phyloP scores from a whole-genome alignment of 148 eudicot genomes.

The Amaranthus palmeri region DNA sequence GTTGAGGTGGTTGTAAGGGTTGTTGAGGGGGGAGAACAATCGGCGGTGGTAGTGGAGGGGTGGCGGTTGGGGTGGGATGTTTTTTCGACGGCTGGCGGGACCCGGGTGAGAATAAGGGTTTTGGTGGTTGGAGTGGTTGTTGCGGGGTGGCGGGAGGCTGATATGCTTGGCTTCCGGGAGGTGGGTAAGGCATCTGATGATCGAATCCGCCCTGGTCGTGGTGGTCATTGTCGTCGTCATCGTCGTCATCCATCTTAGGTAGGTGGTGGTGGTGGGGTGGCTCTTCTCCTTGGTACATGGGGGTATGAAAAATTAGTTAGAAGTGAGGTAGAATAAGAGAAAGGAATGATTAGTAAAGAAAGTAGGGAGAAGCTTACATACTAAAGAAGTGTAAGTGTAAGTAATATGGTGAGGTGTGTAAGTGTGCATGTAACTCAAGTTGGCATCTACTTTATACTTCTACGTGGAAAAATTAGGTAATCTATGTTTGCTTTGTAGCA shows the following conservation, averaged over 20 bases:
- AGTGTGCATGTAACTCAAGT: not conserved
- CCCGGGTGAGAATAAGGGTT: not conserved
- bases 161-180: not conserved
- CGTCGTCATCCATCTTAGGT: constrained; percentile 25
- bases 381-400: not conserved
- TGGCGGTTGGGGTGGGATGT: constrained; percentile 1
- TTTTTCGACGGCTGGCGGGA: not conserved
- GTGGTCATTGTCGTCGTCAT: constrained; percentile 10
- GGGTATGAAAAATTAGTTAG: not conserved
- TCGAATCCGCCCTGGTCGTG: not conserved
- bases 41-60: constrained; percentile 8
- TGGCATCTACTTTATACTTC: not conserved
- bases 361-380: not conserved
- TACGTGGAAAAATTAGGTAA: too few species aligned
- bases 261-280: constrained; percentile 32
- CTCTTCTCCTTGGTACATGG: constrained; percentile 21
- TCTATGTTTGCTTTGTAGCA: too few species aligned
- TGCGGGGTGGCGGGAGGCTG: constrained; percentile 17
- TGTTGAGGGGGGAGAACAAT: constrained; percentile 8
- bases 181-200: constrained; percentile 3
- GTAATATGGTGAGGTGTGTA: not conserved
- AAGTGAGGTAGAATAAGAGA: not conserved
- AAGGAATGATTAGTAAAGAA: not conserved
- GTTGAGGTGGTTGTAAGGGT: not conserved
- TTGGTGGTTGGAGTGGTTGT: constrained; percentile 22